Evolutionary conservation across 1,284 basidiomycete genomes (phyloP).

Genomic region (Puccinia polysora): DNA sequence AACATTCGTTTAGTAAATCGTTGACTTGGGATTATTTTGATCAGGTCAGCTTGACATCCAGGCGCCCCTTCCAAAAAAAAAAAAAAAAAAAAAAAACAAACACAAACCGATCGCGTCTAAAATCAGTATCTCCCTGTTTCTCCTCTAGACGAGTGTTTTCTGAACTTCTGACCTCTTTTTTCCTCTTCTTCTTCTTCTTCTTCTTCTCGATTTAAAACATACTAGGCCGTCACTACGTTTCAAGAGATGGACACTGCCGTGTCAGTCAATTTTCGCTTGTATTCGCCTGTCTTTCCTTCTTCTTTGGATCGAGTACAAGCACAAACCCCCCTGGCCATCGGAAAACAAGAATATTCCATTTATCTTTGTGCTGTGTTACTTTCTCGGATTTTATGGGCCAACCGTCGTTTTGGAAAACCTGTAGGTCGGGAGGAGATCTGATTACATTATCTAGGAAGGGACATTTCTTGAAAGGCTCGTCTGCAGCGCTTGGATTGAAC

Average conservation of each 20-base stretch:
- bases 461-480: slow-evolving; percentile 91
- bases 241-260: slow-evolving; percentile 70
- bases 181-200: background rate
- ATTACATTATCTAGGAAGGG: slow-evolving; percentile 68
- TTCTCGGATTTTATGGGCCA: too few species aligned
- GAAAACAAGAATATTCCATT: too few species aligned
- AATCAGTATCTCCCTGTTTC: too few species aligned
- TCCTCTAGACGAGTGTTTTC: background rate
- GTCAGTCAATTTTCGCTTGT: slow-evolving; percentile 58
- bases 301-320: background rate
- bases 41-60: slow-evolving; percentile 46
- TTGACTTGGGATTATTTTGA: slow-evolving; percentile 77
- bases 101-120: too few species aligned
- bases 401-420: background rate
- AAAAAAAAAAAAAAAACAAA: too few species aligned
- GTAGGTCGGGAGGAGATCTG: slow-evolving; percentile 56
- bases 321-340: too few species aligned
- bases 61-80: too few species aligned
- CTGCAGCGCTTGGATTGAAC: slow-evolving; percentile 76
- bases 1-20: slow-evolving; percentile 68
- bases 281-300: background rate
- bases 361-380: too few species aligned
- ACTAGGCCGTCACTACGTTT: slow-evolving; percentile 70
- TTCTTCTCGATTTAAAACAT: background rate
- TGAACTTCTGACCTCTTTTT: background rate